Evolutionary conservation across 1,139 yeast genomes (phyloP).

Genomic region (Diutina neorugosa): DNA sequence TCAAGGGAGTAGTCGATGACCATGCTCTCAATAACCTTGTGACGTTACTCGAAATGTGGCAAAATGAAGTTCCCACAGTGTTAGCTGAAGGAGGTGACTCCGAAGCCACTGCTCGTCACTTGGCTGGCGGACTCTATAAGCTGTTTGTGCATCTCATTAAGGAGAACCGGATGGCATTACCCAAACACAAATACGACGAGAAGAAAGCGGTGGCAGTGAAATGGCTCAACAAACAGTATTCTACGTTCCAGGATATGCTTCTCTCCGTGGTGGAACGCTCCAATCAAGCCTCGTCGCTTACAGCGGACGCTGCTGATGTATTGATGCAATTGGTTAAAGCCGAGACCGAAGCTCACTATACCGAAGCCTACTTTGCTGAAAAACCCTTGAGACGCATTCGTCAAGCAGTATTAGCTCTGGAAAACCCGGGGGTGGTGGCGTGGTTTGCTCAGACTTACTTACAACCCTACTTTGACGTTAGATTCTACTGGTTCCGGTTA

Average conservation of each 20-base stretch:
- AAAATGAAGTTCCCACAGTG: conserved; percentile 14
- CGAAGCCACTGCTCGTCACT: conserved; percentile 28
- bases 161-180: conserved; percentile 29
- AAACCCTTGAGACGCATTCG: conserved; percentile 40
- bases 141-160: conserved; percentile 46
- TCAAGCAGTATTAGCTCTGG: conserved; percentile 28
- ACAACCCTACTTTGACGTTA: conserved; percentile 47
- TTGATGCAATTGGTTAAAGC: conserved; percentile 47
- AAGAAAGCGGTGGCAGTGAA: conserved; percentile 35
- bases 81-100: conserved; percentile 7
- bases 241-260: conserved; percentile 20
- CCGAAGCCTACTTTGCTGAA: conserved; percentile 38
- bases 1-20: conserved; percentile 7
- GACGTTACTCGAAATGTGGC: conserved; percentile 27
- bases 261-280: conserved; percentile 11
- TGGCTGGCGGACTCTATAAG: conserved; percentile 41
- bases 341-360: conserved; percentile 38
- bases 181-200: conserved; percentile 19
- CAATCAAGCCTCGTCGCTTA: conserved; percentile 30
- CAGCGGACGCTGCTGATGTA: conserved; percentile 53
- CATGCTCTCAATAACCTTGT: conserved; percentile 38
- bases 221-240: conserved; percentile 58
- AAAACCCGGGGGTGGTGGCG: conserved; percentile 26
- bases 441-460: conserved; percentile 21
- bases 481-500: conserved; percentile 47